Conservation (phyloP, 345 rosid genomes). For the Arabis alpina region DNA sequence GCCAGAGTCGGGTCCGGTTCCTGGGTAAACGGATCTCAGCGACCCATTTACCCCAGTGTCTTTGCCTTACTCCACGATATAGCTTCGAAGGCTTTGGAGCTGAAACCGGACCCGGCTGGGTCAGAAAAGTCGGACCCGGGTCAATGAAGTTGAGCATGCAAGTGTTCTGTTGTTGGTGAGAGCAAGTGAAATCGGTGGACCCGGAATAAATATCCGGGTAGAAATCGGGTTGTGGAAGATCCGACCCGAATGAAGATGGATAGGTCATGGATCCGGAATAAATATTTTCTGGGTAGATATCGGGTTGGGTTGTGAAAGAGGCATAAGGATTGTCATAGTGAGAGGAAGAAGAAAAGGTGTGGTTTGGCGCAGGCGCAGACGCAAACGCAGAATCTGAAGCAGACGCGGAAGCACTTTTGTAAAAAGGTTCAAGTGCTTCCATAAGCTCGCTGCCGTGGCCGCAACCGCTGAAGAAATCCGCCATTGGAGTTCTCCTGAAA, state of each 20-base stretch:
- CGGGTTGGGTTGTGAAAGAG: constrained; percentile 37
- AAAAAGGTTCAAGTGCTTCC: constrained; percentile 95
- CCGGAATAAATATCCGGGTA: no score
- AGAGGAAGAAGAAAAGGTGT: constrained; percentile 24
- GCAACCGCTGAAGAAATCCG: constrained; percentile 59
- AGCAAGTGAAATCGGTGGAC: constrained; percentile 36
- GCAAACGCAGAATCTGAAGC: constrained; percentile 34
- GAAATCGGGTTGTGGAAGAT: constrained; percentile 52
- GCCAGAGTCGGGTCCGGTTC: constrained; percentile 95
- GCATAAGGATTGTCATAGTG: constrained; percentile 18
- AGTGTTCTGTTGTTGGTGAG: constrained; percentile 24
- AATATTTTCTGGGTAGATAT: constrained; percentile 43
- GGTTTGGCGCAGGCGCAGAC: constrained; percentile 28
- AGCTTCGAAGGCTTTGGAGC: constrained; percentile 67
- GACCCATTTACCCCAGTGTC: constrained; percentile 99
- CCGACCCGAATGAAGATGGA: constrained; percentile 47
- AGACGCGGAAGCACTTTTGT: constrained; percentile 53
- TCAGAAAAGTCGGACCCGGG: constrained; percentile 55
- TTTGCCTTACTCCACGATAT: constrained; percentile 87
- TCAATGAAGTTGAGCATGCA: constrained; percentile 43
- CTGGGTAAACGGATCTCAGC: constrained; percentile 94
- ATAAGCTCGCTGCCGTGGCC: constrained; percentile 68
- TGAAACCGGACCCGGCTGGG: constrained; percentile 42
- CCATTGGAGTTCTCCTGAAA: constrained; percentile 45
- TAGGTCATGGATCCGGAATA: constrained; percentile 45